These are phyloP conservation scores for Gnetum montanum DNA, from an alignment of 75 land plant species.

Conservation along the genomic window DNA sequence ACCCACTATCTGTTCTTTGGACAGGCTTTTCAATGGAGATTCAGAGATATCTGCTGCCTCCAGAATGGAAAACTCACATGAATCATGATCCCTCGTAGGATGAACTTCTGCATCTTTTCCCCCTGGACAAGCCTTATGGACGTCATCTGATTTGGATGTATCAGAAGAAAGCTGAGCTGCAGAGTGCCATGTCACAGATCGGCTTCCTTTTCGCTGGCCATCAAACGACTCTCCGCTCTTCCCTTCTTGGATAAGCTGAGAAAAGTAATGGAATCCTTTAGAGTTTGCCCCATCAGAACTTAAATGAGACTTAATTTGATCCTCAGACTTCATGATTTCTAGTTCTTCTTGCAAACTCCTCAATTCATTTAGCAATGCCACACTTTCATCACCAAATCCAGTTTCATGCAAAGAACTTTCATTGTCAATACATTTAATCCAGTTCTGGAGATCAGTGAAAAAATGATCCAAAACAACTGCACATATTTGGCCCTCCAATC, in stretches of 20 bases:
- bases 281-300: conserved; percentile 15
- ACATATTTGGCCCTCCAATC: conserved; percentile 17
- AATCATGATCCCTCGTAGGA: background rate
- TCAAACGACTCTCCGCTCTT: conserved; percentile 13
- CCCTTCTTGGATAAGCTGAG: conserved; percentile 17
- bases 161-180: conserved; percentile 11
- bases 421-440: conserved; percentile 13
- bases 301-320: conserved; percentile 20
- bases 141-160: conserved; percentile 12
- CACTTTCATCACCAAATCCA: conserved; percentile 2
- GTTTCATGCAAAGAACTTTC: conserved; percentile 8
- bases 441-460: conserved; percentile 8
- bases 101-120: background rate
- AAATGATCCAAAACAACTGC: conserved; percentile 8
- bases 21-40: conserved; percentile 31
- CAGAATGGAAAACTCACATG: background rate
- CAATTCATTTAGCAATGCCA: conserved; percentile 14
- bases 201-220: conserved; percentile 19
- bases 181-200: conserved; percentile 14
- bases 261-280: background rate
- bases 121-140: background rate
- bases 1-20: conserved; percentile 27
- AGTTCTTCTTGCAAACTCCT: conserved; percentile 25
- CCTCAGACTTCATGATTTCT: conserved; percentile 15
- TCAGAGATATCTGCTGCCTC: conserved; percentile 16